phyloP scores from a whole-genome alignment of 1,284 basidiomycete species.

The Agroathelia rolfsii region DNA sequence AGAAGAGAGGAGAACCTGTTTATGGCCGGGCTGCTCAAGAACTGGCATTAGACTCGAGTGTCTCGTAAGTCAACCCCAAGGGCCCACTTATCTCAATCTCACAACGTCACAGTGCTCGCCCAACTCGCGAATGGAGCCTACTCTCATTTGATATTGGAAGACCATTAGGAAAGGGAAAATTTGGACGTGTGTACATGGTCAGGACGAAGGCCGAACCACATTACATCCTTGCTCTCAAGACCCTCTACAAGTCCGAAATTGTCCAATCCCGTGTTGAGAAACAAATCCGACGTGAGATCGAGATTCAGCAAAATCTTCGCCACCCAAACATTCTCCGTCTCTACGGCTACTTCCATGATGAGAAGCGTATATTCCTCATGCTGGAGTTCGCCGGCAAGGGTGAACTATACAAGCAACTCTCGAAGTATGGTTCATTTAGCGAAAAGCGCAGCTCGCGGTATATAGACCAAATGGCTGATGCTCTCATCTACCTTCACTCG shows the following conservation, averaged over 20 bases:
- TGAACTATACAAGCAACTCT: conserved; percentile 92
- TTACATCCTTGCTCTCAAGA: conserved; percentile 96
- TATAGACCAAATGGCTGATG: conserved; percentile 98
- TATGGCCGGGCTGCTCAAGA: conserved; percentile 66
- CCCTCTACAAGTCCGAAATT: conserved; percentile 94
- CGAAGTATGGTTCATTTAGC: conserved; percentile 77
- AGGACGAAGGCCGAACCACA: conserved; percentile 81
- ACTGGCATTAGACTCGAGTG: conserved; percentile 71
- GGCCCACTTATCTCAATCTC: no score
- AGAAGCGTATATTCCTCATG: conserved; percentile 97
- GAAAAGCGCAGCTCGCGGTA: conserved; percentile 85
- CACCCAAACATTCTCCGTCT: conserved; percentile 93
- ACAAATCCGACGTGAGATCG: conserved; percentile 94
- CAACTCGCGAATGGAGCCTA: conserved; percentile 78
- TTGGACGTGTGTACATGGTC: conserved; percentile 98
- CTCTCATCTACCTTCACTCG: conserved; percentile 82
- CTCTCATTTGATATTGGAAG: conserved; percentile 90
- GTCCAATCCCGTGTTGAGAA: conserved; percentile 83
- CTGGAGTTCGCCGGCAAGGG: conserved; percentile 94
- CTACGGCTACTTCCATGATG: conserved; percentile 96
- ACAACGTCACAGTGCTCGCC: conserved; percentile 38
- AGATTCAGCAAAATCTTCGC: conserved; percentile 95
- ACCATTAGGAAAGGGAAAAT: conserved; percentile 96
- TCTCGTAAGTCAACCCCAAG: no score
- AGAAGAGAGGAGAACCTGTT: conserved; percentile 51